Conservation (phyloP, 2,329 filamentous ascomycete species). For the Scolecobasidium constrictum region DNA sequence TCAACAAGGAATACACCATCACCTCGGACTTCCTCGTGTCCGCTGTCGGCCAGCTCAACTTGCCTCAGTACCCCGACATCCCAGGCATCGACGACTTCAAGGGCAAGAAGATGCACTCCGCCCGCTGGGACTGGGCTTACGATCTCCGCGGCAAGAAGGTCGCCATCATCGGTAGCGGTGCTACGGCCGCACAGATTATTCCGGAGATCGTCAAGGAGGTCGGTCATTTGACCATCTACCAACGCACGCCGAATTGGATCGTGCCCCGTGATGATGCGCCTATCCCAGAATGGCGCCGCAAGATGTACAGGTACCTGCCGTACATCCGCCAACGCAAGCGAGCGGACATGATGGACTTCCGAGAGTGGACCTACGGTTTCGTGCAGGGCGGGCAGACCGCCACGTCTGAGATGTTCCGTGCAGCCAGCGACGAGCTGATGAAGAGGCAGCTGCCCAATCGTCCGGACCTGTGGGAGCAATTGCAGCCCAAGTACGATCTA, state of each 20-base stretch:
- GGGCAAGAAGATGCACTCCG: conserved; percentile 45
- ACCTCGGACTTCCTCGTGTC: conserved; percentile 46
- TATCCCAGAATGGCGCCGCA: conserved; percentile 31
- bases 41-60: conserved; percentile 48
- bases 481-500: conserved; percentile 42
- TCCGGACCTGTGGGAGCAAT: conserved; percentile 40
- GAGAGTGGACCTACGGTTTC: conserved; percentile 36
- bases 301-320: conserved; percentile 39
- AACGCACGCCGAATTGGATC: conserved; percentile 50
- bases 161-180: conserved; percentile 48
- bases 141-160: conserved; percentile 43
- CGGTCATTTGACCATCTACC: conserved; percentile 41
- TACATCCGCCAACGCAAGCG: conserved; percentile 40
- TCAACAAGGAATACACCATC: conserved; percentile 38
- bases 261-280: conserved; percentile 40
- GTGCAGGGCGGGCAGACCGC: neutral
- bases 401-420: conserved; percentile 29
- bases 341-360: conserved; percentile 42
- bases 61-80: conserved; percentile 39
- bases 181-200: conserved; percentile 48
- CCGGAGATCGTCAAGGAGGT: conserved; percentile 44
- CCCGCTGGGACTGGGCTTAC: conserved; percentile 51
- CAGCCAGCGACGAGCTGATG: conserved; percentile 27
- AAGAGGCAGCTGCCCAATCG: conserved; percentile 30
- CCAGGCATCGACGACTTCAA: conserved; percentile 36